phyloP scores from a whole-genome alignment of 164 flowering plant genomes.

The Stephania yunnanensis region DNA sequence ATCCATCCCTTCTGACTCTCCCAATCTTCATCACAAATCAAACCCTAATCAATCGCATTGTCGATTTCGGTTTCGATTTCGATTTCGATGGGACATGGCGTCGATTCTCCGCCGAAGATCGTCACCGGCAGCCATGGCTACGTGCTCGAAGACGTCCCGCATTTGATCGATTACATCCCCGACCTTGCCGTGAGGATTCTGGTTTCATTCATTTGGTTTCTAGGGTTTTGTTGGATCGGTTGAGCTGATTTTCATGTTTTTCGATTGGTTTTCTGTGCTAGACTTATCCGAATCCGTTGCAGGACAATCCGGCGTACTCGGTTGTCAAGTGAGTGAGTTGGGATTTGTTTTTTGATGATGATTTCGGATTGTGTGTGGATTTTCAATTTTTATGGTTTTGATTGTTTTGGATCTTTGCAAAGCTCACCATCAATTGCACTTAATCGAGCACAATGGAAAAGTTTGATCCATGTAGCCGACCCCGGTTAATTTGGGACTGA shows the following conservation, averaged over 20 bases:
- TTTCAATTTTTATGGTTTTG: background rate
- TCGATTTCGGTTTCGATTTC: background rate
- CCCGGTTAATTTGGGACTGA: no score
- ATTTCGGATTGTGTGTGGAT: background rate
- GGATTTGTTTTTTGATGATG: constrained; percentile 4
- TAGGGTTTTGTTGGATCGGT: background rate
- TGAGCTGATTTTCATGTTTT: background rate
- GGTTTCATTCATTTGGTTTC: background rate
- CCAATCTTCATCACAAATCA: no score
- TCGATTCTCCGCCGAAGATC: constrained; percentile 12
- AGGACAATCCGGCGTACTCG: constrained; percentile 78
- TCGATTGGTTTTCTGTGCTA: constrained; percentile 9
- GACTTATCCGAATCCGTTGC: constrained; percentile 77
- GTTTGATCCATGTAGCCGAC: no score
- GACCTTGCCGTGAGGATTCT: constrained; percentile 36
- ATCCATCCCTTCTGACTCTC: no score
- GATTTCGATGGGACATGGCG: background rate
- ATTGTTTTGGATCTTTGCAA: constrained; percentile 22
- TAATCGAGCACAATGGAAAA: no score
- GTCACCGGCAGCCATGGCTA: constrained; percentile 34
- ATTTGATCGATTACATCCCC: constrained; percentile 48
- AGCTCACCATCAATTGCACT: no score
- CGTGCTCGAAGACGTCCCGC: constrained; percentile 63
- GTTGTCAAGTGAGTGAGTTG: constrained; percentile 65
- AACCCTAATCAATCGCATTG: no score